Base-by-base conservation (phyloP, 164 flowering plant genomes). In the Stephania cephalantha region DNA sequence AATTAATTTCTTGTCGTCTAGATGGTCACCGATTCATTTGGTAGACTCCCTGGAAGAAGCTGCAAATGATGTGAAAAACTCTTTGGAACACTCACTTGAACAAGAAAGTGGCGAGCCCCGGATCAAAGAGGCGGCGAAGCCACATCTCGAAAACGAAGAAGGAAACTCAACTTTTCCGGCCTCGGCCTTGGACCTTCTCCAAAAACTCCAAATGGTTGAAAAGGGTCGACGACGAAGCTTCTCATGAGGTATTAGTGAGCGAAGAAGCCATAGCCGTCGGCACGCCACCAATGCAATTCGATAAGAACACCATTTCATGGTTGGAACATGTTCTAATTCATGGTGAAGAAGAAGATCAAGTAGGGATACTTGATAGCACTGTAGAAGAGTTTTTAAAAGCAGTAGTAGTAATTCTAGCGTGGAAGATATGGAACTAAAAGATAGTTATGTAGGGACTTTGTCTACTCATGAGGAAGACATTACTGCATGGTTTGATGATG, bases 1-100 rank as follows among this genome's bases (percentile, higher is more conserved):
- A 3, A n/a, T n/a, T n/a, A n/a, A 5, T 15, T 55, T 70, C 31
- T 20, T 22, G 17, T 45, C 7, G 17, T 58, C 6, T n/a, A 77
- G 79, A 68, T 77, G 79, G 79, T 77, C 79, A 20, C 68, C 72
- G 42, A 77, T 77, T 11, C 68, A 73, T n/a, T 75, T 42, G 79
- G 75, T 52, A 72, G 79, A 50, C 53, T 77, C 66, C 75, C 75
- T 1, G 79, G 79, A 71, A 72, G 79, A 9, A 77, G 75, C 25
- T 77, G 75, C 79, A 20, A 77, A 77, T 22, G 75, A 77, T 72
- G 68, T 77, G 5, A 77, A 77, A 45, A 77, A 77, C 31, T 72
- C 52, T n/a, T n/a, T 77, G 75, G 71, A 77, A 77, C 79, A 66
- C 71, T 72, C 75, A 55, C 6, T 25, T 77, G 22, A 72, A 72